A percentile compares a stretch with the other conserved stretches of the same genome.
phyloP scores from a whole-genome alignment of 164 flowering plant genomes.

The Nymphaea colorata region DNA sequence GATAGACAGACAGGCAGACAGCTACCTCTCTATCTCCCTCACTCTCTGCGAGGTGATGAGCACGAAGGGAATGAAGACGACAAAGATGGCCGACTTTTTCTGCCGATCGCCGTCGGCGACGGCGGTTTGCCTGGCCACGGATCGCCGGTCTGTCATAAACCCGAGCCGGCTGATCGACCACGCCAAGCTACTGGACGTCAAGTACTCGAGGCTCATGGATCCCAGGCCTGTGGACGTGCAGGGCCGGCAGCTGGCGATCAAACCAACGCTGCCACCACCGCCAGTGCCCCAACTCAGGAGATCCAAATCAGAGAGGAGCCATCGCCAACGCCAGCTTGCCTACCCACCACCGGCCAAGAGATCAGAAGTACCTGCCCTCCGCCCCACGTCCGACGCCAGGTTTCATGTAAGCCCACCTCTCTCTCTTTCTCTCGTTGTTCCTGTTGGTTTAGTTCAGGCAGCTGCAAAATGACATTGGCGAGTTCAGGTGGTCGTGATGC shows the following conservation, averaged over 20 bases:
- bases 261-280: not conserved
- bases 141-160: slow-evolving; percentile 34
- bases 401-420: slow-evolving; percentile 27
- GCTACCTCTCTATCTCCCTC: not conserved
- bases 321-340: not conserved
- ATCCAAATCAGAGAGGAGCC: slow-evolving; percentile 3
- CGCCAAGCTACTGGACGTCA: slow-evolving; percentile 15
- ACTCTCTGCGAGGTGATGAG: not conserved
- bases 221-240: slow-evolving; percentile 4
- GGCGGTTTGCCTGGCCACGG: slow-evolving; percentile 39
- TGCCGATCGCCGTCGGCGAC: slow-evolving; percentile 54
- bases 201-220: slow-evolving; percentile 29
- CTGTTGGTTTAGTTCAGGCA: not conserved
- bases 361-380: not conserved
- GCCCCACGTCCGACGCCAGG: slow-evolving; percentile 15
- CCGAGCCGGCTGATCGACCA: slow-evolving; percentile 30
- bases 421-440: not conserved
- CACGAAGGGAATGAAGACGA: slow-evolving; percentile 11
- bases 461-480: not conserved
- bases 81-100: slow-evolving; percentile 46
- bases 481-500: slow-evolving; percentile 71
- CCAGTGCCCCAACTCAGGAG: slow-evolving; percentile 2
- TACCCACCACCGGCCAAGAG: not conserved
- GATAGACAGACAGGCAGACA: slow-evolving; percentile 14
- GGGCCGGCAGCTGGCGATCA: not conserved